These are phyloP conservation scores for Lasiodiplodia sp. DNA, from an alignment of 2,329 filamentous ascomycete species.

Conservation along the genomic window DNA sequence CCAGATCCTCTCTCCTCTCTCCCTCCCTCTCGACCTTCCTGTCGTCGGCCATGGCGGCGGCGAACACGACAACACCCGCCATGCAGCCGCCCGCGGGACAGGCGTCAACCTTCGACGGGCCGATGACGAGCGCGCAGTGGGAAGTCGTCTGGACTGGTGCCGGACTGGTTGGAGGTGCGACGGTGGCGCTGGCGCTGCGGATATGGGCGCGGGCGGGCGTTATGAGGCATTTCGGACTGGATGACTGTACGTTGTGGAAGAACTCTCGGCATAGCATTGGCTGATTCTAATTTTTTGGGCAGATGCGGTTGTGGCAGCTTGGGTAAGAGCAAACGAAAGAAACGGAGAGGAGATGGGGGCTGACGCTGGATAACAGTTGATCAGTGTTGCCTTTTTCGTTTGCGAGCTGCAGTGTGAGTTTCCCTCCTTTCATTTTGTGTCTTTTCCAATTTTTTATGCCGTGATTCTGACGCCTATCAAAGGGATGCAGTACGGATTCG, in stretches of 20 bases:
- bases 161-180: background rate
- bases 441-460: background rate
- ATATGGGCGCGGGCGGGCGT: constrained; percentile 8
- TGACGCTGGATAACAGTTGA: background rate
- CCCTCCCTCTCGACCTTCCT: background rate
- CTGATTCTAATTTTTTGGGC: too few relatives aligned
- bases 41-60: background rate
- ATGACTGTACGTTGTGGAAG: constrained; percentile 9
- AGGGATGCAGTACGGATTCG: constrained; percentile 21
- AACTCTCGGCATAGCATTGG: background rate
- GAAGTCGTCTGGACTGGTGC: constrained; percentile 1
- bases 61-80: background rate
- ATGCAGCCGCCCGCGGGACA: constrained; percentile 13
- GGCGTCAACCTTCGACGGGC: constrained; percentile 12
- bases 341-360: background rate
- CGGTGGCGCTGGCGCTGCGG: constrained; percentile 4
- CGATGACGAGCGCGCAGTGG: constrained; percentile 13
- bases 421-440: background rate
- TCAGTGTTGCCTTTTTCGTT: constrained; percentile 19
- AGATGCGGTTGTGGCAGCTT: constrained; percentile 20
- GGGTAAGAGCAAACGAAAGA: constrained; percentile 5
- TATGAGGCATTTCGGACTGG: constrained; percentile 10
- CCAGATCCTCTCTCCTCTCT: background rate
- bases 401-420: constrained; percentile 6
- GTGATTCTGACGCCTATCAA: background rate